These are phyloP conservation scores for Ophiostoma pallidulum DNA, from an alignment of 2,329 filamentous ascomycete species.

Conservation along the genomic window DNA sequence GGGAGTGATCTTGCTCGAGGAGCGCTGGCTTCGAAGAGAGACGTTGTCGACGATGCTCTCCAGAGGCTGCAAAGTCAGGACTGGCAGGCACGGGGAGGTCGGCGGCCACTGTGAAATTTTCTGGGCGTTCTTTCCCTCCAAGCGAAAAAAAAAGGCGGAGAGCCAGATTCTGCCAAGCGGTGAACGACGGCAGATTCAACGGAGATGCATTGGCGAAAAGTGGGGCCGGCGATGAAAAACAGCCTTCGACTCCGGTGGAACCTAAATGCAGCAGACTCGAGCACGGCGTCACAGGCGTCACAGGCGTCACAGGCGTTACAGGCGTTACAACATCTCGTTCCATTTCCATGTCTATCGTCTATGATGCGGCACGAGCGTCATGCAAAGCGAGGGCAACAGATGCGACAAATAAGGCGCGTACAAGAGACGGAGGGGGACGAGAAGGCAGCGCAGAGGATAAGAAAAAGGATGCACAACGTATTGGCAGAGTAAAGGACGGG, in stretches of 20 bases:
- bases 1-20: not conserved
- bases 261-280: too few relatives aligned
- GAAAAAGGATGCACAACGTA: not conserved
- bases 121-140: not conserved
- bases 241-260: too few relatives aligned
- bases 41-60: not conserved
- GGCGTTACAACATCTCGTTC: not conserved
- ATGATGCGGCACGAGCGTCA: not conserved
- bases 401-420: too few relatives aligned
- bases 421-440: too few relatives aligned
- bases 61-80: too few relatives aligned
- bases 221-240: conserved; percentile 1
- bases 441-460: too few relatives aligned
- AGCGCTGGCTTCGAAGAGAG: not conserved
- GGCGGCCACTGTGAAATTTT: conserved; percentile 2
- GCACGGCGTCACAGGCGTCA: too few relatives aligned
- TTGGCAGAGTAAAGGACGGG: not conserved
- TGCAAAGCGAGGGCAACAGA: too few relatives aligned
- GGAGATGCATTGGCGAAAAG: not conserved
- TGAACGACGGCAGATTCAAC: conserved; percentile 4
- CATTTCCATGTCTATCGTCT: not conserved
- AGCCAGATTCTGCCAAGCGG: conserved; percentile 17
- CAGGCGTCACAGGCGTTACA: too few relatives aligned
- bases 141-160: conserved; percentile 13
- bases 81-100: too few relatives aligned